Evolutionary conservation across 2,329 filamentous ascomycete species (phyloP), one percentile per base, ranked within the genome.

Genomic region (Zasmidium angulare): DNA sequence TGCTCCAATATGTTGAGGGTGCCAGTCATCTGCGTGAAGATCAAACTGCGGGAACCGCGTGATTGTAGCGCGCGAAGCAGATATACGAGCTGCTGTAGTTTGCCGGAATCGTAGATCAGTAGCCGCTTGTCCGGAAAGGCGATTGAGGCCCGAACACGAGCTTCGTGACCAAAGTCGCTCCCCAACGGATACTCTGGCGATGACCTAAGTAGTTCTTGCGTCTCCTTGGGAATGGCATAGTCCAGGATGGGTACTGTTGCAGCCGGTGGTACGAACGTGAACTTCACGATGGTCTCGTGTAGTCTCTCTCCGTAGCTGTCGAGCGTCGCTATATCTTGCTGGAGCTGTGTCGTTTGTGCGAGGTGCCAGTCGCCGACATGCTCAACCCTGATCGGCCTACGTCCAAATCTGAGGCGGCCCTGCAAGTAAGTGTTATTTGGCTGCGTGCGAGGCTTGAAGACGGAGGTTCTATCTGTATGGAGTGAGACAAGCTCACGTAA

Each of bases 11-110:
- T 96, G 74, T 99, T 93, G 19, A 99, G 83, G 49, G 98, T 95
- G 74, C 96, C 96, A 50, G 95, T 98, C 95, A 99, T 99, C 72
- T 99, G 95, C 0, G 96, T 98, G 76, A 99, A 99, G 73, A 99
- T 99, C 53, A 99, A 82, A 10, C 92, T 95, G 7, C 96, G 90
- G 71, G 98, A 95, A 1, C 93, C 92, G 43, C 91, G 92, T 1
- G 90, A 86, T 76, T 98, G 93, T 7, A 99, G 82, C 63, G 89
- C 88, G 10, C 95, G 89, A 14, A 99, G 83, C 1, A 99, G 83
- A 61, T 88, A 88, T 70, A 96, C 95, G 17, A 99, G 83, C 19
- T 89, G 87, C 71, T 99, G 95, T 2, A 99, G 84, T 75, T 99
- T 99, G 67, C 95, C 95, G 71, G 95, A 98, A 75, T 99, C 95